These are phyloP conservation scores for Scedosporium minutisporum DNA, from an alignment of 2,329 filamentous ascomycete genomes.

Conservation along the genomic window DNA sequence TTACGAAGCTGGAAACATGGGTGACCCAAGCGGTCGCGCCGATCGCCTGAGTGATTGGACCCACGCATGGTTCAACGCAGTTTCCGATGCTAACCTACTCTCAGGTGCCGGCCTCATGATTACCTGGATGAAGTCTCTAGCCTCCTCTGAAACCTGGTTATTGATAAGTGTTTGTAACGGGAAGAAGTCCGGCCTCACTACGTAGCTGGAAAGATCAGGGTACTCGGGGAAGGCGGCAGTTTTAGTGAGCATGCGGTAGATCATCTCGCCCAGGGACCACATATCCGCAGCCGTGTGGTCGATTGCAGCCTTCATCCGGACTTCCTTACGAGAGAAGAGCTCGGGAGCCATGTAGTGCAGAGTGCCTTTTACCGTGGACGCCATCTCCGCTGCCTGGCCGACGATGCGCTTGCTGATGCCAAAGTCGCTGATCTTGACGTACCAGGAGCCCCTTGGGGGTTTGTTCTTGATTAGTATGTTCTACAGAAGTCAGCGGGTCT, in stretches of 20 bases:
- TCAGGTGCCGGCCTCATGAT: background rate
- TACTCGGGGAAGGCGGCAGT: background rate
- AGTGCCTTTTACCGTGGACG: slow-evolving; percentile 8
- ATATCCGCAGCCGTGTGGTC: slow-evolving; percentile 13
- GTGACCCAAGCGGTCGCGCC: too few relatives aligned
- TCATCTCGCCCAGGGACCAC: slow-evolving; percentile 15
- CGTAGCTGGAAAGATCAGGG: background rate
- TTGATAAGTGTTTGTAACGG: background rate
- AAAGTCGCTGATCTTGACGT: slow-evolving; percentile 15
- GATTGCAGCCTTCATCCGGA: background rate
- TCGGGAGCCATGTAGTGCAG: slow-evolving; percentile 13
- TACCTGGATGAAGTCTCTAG: background rate
- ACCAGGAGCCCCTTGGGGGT: slow-evolving; percentile 11
- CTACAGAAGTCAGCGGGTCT: slow-evolving; percentile 1
- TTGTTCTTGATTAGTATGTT: slow-evolving; percentile 14
- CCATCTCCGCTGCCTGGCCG: background rate
- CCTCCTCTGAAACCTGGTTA: background rate
- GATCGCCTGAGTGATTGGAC: background rate
- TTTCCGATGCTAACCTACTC: background rate
- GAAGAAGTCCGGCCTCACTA: background rate
- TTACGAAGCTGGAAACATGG: too few relatives aligned
- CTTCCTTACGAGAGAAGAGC: slow-evolving; percentile 4
- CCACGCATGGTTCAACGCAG: background rate
- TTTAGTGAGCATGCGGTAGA: slow-evolving; percentile 10
- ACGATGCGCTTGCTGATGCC: slow-evolving; percentile 14